Evolutionary conservation across 2,329 filamentous ascomycete species (phyloP).

Genomic region (Fusarium bactridioides): DNA sequence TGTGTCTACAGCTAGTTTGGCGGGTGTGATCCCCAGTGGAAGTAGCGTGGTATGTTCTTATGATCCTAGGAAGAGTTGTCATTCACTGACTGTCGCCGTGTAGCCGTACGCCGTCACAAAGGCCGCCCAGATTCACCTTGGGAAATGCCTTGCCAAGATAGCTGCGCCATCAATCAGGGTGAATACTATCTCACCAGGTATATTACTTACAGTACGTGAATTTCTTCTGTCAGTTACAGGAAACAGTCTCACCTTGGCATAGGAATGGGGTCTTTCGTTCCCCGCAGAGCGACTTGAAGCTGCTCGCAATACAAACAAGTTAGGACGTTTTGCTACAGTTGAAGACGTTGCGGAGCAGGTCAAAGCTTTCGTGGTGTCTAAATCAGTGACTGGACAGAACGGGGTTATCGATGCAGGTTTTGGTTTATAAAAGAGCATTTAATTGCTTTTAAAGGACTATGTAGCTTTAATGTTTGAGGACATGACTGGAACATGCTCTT

Average conservation of each 20-base stretch:
- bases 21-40: constrained; percentile 69
- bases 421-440: neutral
- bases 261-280: constrained; percentile 72
- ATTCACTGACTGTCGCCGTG: neutral
- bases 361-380: constrained; percentile 56
- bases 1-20: constrained; percentile 69
- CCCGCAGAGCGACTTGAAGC: constrained; percentile 62
- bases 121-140: constrained; percentile 71
- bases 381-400: constrained; percentile 61
- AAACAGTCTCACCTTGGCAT: neutral
- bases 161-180: constrained; percentile 65
- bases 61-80: neutral
- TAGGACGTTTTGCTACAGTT: constrained; percentile 65
- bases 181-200: constrained; percentile 64
- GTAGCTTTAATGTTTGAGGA: rapidly evolving
- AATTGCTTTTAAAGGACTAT: rapidly evolving
- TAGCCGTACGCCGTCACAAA: constrained; percentile 81
- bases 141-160: constrained; percentile 61
- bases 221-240: too few species aligned
- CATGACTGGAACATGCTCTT: too few species aligned
- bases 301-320: constrained; percentile 61
- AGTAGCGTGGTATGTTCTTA: constrained; percentile 59
- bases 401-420: constrained; percentile 54
- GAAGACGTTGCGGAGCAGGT: constrained; percentile 64
- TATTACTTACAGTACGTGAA: constrained; percentile 54